Conservation (phyloP, 78 protist genomes). For the Diacronema lutheri region DNA sequence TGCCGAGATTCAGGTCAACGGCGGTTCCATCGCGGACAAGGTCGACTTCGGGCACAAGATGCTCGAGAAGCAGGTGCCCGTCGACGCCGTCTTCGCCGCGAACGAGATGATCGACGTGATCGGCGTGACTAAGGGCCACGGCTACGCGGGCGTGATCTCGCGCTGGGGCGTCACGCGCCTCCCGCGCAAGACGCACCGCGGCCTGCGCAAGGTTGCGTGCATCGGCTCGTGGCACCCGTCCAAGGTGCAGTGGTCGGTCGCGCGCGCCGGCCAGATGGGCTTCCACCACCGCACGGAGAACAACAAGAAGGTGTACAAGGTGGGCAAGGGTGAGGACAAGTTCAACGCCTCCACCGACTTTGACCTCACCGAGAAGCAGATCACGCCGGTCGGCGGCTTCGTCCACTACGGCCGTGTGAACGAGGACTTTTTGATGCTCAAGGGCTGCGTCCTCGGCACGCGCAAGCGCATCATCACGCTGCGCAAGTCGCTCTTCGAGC, state of each 20-base stretch:
- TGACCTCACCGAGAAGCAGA: constrained; percentile 97
- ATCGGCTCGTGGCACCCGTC: constrained; percentile 99
- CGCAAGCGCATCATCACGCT: constrained; percentile 95
- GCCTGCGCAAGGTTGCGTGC: constrained; percentile 99
- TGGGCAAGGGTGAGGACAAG: constrained; percentile 67
- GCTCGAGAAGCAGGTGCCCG: constrained; percentile 93
- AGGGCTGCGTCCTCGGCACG: constrained; percentile 90
- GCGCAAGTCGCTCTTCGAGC: constrained; percentile 86
- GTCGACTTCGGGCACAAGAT: constrained; percentile 84
- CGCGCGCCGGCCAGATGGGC: constrained; percentile 99
- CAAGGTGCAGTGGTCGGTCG: constrained; percentile 92
- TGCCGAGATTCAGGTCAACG: constrained; percentile 99
- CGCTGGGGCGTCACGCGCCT: constrained; percentile 97
- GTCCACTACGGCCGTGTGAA: constrained; percentile 96
- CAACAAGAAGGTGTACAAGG: constrained; percentile 99
- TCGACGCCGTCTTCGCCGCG: constrained; percentile 76
- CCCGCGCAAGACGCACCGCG: constrained; percentile 99
- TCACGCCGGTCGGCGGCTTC: constrained; percentile 99
- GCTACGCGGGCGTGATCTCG: constrained; percentile 95
- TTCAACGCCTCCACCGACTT: constrained; percentile 90
- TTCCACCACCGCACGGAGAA: constrained; percentile 98
- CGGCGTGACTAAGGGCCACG: constrained; percentile 98
- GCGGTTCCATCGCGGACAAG: constrained; percentile 96
- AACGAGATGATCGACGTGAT: constrained; percentile 93
- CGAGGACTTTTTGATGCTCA: constrained; percentile 95